Percentiles rank a stretch among this genome's conserved stretches.
phyloP scores from a whole-genome alignment of 352 stramenopile genomes.

The Phytophthora podocarpi region DNA sequence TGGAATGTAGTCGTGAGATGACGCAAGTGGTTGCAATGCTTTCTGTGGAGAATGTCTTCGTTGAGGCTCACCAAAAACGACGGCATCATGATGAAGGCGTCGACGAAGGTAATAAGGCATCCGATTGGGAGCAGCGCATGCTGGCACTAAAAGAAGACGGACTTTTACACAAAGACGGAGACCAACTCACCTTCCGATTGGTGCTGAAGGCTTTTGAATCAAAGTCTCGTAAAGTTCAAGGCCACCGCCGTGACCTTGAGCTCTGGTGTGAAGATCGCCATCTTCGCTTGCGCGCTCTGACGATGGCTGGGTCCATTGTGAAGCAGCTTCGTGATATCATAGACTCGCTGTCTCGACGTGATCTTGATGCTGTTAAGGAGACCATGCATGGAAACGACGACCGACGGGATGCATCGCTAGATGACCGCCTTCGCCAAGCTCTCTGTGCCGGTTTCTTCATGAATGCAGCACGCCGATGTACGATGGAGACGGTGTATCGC shows the following conservation, averaged over 20 bases:
- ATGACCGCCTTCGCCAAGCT: constrained; percentile 45
- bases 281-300: constrained; percentile 58
- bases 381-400: not conserved
- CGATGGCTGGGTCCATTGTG: constrained; percentile 54
- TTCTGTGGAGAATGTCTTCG: constrained; percentile 81
- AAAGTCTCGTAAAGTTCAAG: constrained; percentile 12
- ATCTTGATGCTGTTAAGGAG: constrained; percentile 35
- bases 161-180: constrained; percentile 57
- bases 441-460: constrained; percentile 76
- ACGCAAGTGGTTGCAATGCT: constrained; percentile 84
- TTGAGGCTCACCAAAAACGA: constrained; percentile 26
- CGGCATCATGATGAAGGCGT: constrained; percentile 17
- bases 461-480: constrained; percentile 63
- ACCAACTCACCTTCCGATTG: constrained; percentile 60
- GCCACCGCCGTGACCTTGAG: constrained; percentile 28
- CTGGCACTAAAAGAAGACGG: constrained; percentile 42
- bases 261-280: constrained; percentile 60
- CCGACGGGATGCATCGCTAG: constrained; percentile 11
- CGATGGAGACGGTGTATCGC: constrained; percentile 69
- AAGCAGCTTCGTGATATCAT: constrained; percentile 72
- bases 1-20: constrained; percentile 70
- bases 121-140: constrained; percentile 50
- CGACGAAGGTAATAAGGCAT: constrained; percentile 17
- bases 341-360: constrained; percentile 28
- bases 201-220: constrained; percentile 53